Evolutionary conservation across 192 early-diverging fungal genomes (phyloP).

Genomic region (Coemansia sp.): DNA sequence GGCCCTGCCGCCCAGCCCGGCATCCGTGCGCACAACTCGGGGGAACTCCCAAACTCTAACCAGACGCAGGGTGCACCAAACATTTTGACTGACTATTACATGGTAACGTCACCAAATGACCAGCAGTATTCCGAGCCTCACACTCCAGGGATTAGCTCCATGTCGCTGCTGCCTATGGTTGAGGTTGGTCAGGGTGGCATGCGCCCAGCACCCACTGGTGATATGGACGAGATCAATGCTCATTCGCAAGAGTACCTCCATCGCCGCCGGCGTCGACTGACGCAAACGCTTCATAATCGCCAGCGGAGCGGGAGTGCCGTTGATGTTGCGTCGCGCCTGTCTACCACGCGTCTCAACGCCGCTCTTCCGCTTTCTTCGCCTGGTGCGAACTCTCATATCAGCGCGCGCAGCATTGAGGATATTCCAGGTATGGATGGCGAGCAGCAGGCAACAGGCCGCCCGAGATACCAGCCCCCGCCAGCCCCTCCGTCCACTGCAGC

Average conservation of each 20-base stretch:
- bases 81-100: slow-evolving; percentile 29
- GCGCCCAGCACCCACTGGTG: slow-evolving; percentile 4
- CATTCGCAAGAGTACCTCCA: slow-evolving; percentile 49
- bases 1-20: not conserved
- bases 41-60: not conserved
- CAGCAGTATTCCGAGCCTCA: slow-evolving; percentile 9
- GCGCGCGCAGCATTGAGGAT: slow-evolving; percentile 35
- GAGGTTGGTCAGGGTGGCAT: slow-evolving; percentile 25
- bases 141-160: slow-evolving; percentile 13
- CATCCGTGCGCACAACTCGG: not conserved
- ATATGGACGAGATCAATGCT: slow-evolving; percentile 47
- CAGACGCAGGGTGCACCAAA: slow-evolving; percentile 4
- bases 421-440: not conserved
- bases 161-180: slow-evolving; percentile 41
- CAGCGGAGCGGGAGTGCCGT: slow-evolving; percentile 41
- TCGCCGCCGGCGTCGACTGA: slow-evolving; percentile 42
- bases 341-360: slow-evolving; percentile 27
- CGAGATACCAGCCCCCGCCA: slow-evolving; percentile 9
- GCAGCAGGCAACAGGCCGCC: not conserved
- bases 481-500: not conserved
- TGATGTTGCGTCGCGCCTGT: slow-evolving; percentile 29
- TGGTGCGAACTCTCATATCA: slow-evolving; percentile 10
- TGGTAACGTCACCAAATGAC: slow-evolving; percentile 26
- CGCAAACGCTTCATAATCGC: slow-evolving; percentile 48
- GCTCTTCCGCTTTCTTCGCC: slow-evolving; percentile 24